A percentile compares a stretch with the other conserved stretches of the same genome.
Conservation (phyloP, 768 basidiomycete species). For the Boletus bicolor region DNA sequence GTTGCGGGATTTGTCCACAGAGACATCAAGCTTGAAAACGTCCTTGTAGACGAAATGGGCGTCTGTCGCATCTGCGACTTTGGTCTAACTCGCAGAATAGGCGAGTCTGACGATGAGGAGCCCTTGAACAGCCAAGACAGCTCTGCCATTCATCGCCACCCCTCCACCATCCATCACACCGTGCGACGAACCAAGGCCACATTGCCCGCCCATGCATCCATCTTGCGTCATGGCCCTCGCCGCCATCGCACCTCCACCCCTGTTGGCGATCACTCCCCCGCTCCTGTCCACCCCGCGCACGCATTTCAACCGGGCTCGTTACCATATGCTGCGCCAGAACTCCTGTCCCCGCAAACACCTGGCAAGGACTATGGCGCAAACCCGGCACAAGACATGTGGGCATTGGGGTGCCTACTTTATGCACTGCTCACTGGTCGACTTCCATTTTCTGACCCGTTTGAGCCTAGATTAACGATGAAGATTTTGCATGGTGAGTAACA, state of each 20-base stretch:
- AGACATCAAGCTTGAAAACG: slow-evolving; percentile 96
- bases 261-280: slow-evolving; percentile 28
- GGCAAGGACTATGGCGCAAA: slow-evolving; percentile 35
- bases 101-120: slow-evolving; percentile 41
- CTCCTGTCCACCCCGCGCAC: slow-evolving; percentile 33
- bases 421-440: slow-evolving; percentile 79
- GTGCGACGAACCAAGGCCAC: slow-evolving; percentile 24
- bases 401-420: slow-evolving; percentile 86
- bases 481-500: slow-evolving; percentile 72
- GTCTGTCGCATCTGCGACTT: slow-evolving; percentile 86
- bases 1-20: slow-evolving; percentile 78
- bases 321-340: slow-evolving; percentile 88
- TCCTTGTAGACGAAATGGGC: slow-evolving; percentile 86
- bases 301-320: slow-evolving; percentile 77
- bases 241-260: slow-evolving; percentile 51
- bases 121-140: slow-evolving; percentile 14
- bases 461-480: slow-evolving; percentile 89
- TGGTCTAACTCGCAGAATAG: slow-evolving; percentile 71
- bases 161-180: slow-evolving; percentile 28
- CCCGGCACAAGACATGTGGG: slow-evolving; percentile 94
- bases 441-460: slow-evolving; percentile 87
- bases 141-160: slow-evolving; percentile 20
- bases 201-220: slow-evolving; percentile 15
- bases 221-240: slow-evolving; percentile 34
- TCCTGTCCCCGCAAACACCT: slow-evolving; percentile 59